phyloP scores from a whole-genome alignment of 176 grass and related monocot species.

The Eragrostis curvula region DNA sequence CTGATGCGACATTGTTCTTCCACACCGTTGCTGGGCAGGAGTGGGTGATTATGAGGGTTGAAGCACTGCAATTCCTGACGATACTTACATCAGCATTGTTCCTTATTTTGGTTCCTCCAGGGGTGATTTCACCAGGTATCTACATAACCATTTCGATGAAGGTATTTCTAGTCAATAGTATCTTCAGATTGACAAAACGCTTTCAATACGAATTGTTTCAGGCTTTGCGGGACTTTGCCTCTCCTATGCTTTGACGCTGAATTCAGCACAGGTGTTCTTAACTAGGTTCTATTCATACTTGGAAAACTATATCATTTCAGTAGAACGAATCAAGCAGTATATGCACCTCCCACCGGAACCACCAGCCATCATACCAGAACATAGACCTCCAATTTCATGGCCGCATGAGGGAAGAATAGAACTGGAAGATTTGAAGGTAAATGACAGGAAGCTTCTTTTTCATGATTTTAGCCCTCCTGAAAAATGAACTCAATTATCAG shows the following conservation, averaged over 20 bases:
- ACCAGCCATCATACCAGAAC: slow-evolving; percentile 68
- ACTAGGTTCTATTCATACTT: slow-evolving; percentile 87
- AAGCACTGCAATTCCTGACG: slow-evolving; percentile 77
- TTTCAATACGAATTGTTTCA: slow-evolving; percentile 43
- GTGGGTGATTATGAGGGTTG: slow-evolving; percentile 95
- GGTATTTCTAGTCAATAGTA: slow-evolving; percentile 6
- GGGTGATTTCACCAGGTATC: slow-evolving; percentile 77
- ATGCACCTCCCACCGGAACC: slow-evolving; percentile 82
- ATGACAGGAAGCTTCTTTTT: slow-evolving; percentile 23
- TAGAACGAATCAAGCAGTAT: slow-evolving; percentile 90
- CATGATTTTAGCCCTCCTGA: background rate
- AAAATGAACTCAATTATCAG: slow-evolving; percentile 22
- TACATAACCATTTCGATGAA: background rate
- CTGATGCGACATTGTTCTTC: slow-evolving; percentile 81
- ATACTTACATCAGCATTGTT: slow-evolving; percentile 71
- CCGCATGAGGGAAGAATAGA: slow-evolving; percentile 83
- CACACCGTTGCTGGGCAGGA: slow-evolving; percentile 83
- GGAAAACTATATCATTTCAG: slow-evolving; percentile 86
- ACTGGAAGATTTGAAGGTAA: slow-evolving; percentile 85
- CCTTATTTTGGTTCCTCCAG: slow-evolving; percentile 78
- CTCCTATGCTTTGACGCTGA: slow-evolving; percentile 82
- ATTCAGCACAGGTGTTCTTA: slow-evolving; percentile 61
- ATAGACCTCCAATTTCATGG: slow-evolving; percentile 83
- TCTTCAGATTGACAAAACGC: slow-evolving; percentile 12
- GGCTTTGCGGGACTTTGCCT: slow-evolving; percentile 91